Percentiles rank a stretch among this genome's conserved stretches.
These are phyloP conservation scores for Trametes versicolor DNA, from an alignment of 1,284 basidiomycete genomes.

Conservation along the genomic window DNA sequence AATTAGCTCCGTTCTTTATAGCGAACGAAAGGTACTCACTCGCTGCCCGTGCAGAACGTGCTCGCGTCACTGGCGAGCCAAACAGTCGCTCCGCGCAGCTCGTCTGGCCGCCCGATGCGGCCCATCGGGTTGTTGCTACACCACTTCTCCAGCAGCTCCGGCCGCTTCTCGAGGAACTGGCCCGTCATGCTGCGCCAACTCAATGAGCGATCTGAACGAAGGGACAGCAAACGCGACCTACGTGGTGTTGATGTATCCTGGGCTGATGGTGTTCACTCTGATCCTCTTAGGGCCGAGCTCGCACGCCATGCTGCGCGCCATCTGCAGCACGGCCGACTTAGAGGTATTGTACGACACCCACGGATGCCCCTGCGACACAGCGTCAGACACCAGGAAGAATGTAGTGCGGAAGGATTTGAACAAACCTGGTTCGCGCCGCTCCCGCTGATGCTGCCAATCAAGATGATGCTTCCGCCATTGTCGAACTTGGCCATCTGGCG, in stretches of 20 bases:
- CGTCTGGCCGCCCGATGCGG: constrained; percentile 79
- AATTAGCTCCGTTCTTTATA: too few relatives aligned
- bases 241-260: constrained; percentile 49
- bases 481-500: constrained; percentile 77
- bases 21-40: constrained; percentile 56
- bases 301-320: constrained; percentile 85
- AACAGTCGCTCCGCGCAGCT: constrained; percentile 76
- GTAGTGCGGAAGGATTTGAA: too few relatives aligned
- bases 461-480: constrained; percentile 78
- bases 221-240: not conserved
- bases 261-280: constrained; percentile 78
- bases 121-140: constrained; percentile 77
- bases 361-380: not conserved
- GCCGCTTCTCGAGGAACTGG: constrained; percentile 74
- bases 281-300: constrained; percentile 79
- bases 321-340: constrained; percentile 84
- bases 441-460: constrained; percentile 91
- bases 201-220: not conserved
- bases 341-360: constrained; percentile 77
- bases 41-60: constrained; percentile 77
- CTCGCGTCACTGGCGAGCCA: constrained; percentile 85
- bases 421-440: constrained; percentile 79
- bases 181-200: constrained; percentile 72
- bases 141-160: constrained; percentile 75
- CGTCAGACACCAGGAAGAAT: constrained; percentile 31